These are phyloP conservation scores for Gamsiella multidivaricata DNA, from an alignment of 192 early-diverging fungal genomes.

Conservation along the genomic window DNA sequence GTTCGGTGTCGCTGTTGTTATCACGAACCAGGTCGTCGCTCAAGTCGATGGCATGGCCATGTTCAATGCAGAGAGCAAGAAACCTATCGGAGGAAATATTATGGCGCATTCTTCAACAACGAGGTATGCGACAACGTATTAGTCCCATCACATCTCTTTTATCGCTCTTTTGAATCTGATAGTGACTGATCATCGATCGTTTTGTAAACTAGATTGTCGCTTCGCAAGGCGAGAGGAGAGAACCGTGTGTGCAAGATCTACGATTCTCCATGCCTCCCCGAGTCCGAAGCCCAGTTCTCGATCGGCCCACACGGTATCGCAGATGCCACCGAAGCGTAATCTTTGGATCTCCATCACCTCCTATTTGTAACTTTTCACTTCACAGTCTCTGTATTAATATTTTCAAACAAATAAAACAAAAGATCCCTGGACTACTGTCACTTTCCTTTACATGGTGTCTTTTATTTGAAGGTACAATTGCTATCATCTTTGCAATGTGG, in stretches of 20 bases:
- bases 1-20: constrained; percentile 97
- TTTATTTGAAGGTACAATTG: background rate
- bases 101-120: constrained; percentile 99
- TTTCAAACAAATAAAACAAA: background rate
- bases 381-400: background rate
- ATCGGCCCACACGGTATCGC: constrained; percentile 91
- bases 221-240: constrained; percentile 93
- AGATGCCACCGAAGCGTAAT: constrained; percentile 78
- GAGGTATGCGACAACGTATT: too few species aligned
- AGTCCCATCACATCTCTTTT: background rate
- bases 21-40: constrained; percentile 98
- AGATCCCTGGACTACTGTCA: too few species aligned
- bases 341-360: background rate
- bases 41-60: constrained; percentile 91
- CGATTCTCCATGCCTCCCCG: constrained; percentile 94
- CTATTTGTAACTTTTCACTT: background rate
- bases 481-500: too few species aligned
- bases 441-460: background rate
- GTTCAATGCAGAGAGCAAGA: constrained; percentile 92
- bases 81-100: constrained; percentile 98
- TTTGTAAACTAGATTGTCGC: constrained; percentile 69
- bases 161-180: background rate
- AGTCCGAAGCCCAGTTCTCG: constrained; percentile 92
- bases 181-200: background rate
- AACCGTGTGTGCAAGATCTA: constrained; percentile 96